Conservation (phyloP, 202 grass and related monocot genomes). For the Panicum hallii region DNA sequence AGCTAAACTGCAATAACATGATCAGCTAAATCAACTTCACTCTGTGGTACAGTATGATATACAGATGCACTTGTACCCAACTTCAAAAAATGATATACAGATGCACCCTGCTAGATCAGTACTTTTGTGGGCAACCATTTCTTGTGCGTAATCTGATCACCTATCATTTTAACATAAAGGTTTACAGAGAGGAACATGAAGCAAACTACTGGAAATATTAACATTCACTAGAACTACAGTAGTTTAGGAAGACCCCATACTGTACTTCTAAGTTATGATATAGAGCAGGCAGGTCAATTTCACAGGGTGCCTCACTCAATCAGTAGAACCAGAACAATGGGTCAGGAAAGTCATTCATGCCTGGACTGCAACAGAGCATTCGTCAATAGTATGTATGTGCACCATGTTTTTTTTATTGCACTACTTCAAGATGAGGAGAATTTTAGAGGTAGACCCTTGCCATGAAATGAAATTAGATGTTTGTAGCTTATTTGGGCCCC, state of each 20-base stretch:
- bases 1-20: slow-evolving; percentile 2
- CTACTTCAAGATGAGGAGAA: background rate
- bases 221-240: background rate
- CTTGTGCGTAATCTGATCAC: background rate
- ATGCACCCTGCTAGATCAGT: background rate
- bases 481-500: background rate
- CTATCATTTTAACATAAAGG: slow-evolving; percentile 1
- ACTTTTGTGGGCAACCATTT: slow-evolving; percentile 33
- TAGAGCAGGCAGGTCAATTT: slow-evolving; percentile 7
- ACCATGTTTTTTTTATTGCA: background rate
- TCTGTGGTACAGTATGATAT: slow-evolving; percentile 14
- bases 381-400: background rate
- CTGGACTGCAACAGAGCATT: background rate
- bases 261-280: slow-evolving; percentile 2
- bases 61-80: slow-evolving; percentile 2
- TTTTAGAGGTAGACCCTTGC: background rate
- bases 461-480: background rate
- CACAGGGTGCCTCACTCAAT: background rate
- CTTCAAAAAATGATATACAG: background rate
- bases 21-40: slow-evolving; percentile 21
- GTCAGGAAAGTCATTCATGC: background rate
- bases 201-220: background rate
- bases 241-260: slow-evolving; percentile 11
- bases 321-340: slow-evolving; percentile 16
- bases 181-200: slow-evolving; percentile 2